A percentile compares a stretch with the other conserved stretches of the same genome.
phyloP scores from a whole-genome alignment of 2,329 filamentous ascomycete species.

The Venturiaceae sp. region DNA sequence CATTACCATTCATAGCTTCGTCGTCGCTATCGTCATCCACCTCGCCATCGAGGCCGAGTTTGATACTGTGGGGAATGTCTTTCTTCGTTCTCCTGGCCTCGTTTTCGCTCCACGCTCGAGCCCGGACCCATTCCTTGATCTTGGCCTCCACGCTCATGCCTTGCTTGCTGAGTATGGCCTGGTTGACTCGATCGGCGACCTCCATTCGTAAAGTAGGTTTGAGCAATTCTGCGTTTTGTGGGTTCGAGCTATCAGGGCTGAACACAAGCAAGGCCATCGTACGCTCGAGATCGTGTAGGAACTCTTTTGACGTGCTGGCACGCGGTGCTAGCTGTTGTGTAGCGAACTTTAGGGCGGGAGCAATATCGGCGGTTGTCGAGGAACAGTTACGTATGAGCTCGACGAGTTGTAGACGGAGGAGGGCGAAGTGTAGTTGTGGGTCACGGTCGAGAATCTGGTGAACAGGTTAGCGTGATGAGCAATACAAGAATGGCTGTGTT shows the following conservation, averaged over 20 bases:
- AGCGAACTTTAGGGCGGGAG: conserved; percentile 75
- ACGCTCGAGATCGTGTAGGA: conserved; percentile 77
- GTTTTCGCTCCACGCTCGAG: conserved; percentile 77
- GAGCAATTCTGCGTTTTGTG: conserved; percentile 65
- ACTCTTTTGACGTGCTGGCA: conserved; percentile 70
- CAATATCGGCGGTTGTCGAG: conserved; percentile 57
- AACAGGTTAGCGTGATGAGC: background rate
- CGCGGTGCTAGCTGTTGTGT: conserved; percentile 78
- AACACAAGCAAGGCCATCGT: conserved; percentile 93
- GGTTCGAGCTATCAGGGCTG: conserved; percentile 66
- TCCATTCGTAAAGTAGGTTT: conserved; percentile 69
- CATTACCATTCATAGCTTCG: conserved; percentile 19
- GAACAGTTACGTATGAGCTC: conserved; percentile 80
- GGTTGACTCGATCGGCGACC: conserved; percentile 84
- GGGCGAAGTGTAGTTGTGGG: conserved; percentile 74
- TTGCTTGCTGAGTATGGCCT: conserved; percentile 69
- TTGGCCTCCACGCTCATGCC: conserved; percentile 68
- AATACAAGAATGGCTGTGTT: conserved; percentile 10
- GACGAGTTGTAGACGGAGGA: conserved; percentile 83
- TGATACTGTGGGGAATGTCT: conserved; percentile 29
- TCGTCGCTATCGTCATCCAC: conserved; percentile 13
- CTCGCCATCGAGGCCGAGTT: conserved; percentile 30
- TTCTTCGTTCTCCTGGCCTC: conserved; percentile 38
- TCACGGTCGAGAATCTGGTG: conserved; percentile 79
- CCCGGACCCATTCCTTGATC: conserved; percentile 69